phyloP scores from a whole-genome alignment of 140 eudicot genomes.

The Anethum foeniculum region DNA sequence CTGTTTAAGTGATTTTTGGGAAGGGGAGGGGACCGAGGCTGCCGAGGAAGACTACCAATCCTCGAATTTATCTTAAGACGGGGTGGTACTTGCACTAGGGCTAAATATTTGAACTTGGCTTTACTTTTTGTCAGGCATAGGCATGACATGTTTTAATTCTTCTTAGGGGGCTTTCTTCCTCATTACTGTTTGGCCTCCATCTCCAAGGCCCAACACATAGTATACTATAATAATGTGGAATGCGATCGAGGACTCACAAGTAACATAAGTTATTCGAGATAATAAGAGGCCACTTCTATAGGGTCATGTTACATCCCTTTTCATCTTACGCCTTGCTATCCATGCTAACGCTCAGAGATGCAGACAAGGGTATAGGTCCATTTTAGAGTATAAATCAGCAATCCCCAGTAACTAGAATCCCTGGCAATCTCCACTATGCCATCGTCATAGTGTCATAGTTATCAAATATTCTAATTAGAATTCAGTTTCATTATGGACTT shows the following conservation, averaged over 20 bases:
- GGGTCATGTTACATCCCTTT: not conserved
- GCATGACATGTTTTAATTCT: not conserved
- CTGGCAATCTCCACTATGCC: not conserved
- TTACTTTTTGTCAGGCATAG: not conserved
- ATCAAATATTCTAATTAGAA: not conserved
- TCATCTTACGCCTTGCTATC: not conserved
- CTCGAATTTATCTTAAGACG: not conserved
- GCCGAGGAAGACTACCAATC: not conserved
- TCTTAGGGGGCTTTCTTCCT: no score
- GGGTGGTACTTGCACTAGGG: not conserved
- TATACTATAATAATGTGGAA: not conserved
- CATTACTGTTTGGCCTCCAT: no score
- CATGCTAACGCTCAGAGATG: not conserved
- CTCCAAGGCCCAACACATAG: not conserved
- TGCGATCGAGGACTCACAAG: not conserved
- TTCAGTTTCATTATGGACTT: not conserved
- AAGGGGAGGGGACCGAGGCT: not conserved
- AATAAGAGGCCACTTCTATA: not conserved
- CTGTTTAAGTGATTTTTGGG: not conserved
- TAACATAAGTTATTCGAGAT: not conserved
- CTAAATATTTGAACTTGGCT: not conserved
- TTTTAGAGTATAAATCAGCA: not conserved
- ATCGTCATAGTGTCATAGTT: not conserved
- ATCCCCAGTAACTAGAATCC: not conserved
- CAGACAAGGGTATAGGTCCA: not conserved